Base-by-base conservation (phyloP, 371 early-diverging fungal genomes). In the Mortierella sp. region DNA sequence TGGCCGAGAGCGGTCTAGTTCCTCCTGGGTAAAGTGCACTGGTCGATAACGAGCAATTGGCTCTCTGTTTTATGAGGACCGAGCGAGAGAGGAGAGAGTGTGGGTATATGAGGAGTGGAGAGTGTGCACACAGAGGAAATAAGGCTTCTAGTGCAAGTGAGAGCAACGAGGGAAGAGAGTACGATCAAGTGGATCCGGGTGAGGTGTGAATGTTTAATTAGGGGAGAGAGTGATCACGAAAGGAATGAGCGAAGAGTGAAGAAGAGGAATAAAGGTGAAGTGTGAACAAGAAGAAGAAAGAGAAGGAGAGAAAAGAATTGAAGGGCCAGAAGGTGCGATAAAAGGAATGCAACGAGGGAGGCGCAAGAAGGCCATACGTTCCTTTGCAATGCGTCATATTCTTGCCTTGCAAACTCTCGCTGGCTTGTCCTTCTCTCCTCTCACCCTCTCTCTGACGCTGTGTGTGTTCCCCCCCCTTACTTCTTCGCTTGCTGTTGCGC, bases 1-100 rank as follows among this genome's bases (percentile, higher is more conserved):
- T 64, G 31, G 37, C 37, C 64, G 64, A 64, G 64, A 64, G 31
- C 14, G 37, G 64, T 64, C 37, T 64, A 64, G 64, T 37, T 37
- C 64, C 64, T 16, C 61, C 37, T 21, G 37, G 31, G 37, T 21
- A 64, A 61, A 61, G 16, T 21, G 37, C 64, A 40, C 43, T 40
- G 21, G 31, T 19, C 21, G 31, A 37, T 31, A 37, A 16, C 61
- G 37, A 21, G 21, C 37, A 64, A 37, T 64, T 34, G 64, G 64
- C 34, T 64, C 64, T 21, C 59, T 46, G 48, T 57, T n/a, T 57
- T 19, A 19, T 31, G 37, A 14, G 37, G 64, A 61, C 61, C 37
- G 61, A 61, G 61, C 61, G 61, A 61, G 37, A 14, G 11, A 59
- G 59, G 26, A 59, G 43, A n/a, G n/a, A n/a, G n/a, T n/a, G n/a